Conservation (phyloP, 371 early-diverging fungal genomes). For the Parasitella parasitica region DNA sequence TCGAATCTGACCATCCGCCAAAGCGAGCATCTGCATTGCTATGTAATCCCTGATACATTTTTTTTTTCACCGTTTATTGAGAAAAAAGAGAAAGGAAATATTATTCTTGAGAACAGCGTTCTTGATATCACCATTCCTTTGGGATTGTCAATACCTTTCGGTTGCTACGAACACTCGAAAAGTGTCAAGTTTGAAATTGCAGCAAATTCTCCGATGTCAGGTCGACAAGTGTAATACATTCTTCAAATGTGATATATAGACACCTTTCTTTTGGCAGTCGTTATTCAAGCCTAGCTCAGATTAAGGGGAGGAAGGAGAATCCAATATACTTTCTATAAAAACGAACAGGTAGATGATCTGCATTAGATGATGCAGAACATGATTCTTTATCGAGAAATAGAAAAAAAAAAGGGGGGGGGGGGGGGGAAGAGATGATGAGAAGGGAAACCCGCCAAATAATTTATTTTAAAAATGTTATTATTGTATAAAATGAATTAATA, state of each 20-base stretch:
- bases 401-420: neutral
- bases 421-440: neutral
- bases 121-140: neutral
- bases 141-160: neutral
- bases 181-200: neutral
- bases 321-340: too few relatives aligned
- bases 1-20: conserved; percentile 1
- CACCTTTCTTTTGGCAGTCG: neutral
- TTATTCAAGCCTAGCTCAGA: neutral
- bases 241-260: neutral
- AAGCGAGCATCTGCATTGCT: neutral
- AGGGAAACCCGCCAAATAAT: neutral
- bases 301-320: neutral
- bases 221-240: neutral
- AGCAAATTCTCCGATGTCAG: neutral
- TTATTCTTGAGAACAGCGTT: neutral
- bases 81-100: neutral
- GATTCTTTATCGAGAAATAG: neutral
- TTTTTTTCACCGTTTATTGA: neutral
- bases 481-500: neutral
- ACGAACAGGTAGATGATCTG: neutral
- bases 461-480: neutral
- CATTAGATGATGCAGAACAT: neutral
- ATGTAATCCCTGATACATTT: neutral
- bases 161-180: neutral